Conservation (phyloP, 1,284 basidiomycete species). For the Heliocybe sulcata region DNA sequence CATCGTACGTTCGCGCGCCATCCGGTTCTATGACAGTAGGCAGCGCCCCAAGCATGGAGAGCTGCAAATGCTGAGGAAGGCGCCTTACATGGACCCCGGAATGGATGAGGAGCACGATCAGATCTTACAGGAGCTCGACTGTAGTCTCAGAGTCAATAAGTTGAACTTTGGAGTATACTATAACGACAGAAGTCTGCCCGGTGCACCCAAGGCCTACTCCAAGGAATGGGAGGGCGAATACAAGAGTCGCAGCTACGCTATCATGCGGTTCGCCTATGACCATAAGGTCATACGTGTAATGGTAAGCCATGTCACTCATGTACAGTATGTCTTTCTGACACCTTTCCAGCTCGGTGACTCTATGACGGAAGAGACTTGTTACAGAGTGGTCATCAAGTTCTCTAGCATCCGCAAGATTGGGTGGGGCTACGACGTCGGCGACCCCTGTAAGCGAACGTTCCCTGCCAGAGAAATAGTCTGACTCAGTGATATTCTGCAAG, state of each 20-base stretch:
- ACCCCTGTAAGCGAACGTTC: conserved; percentile 23
- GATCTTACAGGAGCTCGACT: conserved; percentile 36
- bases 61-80: conserved; percentile 26
- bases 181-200: conserved; percentile 25
- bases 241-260: conserved; percentile 45
- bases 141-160: conserved; percentile 42
- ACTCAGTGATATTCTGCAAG: conserved; percentile 22
- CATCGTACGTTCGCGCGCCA: background rate
- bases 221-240: conserved; percentile 52
- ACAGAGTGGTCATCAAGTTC: conserved; percentile 47
- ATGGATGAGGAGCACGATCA: conserved; percentile 44
- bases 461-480: conserved; percentile 6
- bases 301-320: conserved; percentile 25
- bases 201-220: conserved; percentile 46
- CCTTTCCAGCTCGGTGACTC: conserved; percentile 44
- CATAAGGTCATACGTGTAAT: conserved; percentile 55
- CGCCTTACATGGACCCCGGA: conserved; percentile 54
- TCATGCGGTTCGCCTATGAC: conserved; percentile 36
- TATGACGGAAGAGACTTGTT: conserved; percentile 39
- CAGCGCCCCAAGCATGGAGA: background rate
- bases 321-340: conserved; percentile 1
- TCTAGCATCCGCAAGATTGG: conserved; percentile 52
- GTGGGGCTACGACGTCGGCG: conserved; percentile 43
- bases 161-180: conserved; percentile 59
- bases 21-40: background rate